Evolutionary conservation across 768 basidiomycete genomes (phyloP).

Genomic region (Pulveroboletus frians): DNA sequence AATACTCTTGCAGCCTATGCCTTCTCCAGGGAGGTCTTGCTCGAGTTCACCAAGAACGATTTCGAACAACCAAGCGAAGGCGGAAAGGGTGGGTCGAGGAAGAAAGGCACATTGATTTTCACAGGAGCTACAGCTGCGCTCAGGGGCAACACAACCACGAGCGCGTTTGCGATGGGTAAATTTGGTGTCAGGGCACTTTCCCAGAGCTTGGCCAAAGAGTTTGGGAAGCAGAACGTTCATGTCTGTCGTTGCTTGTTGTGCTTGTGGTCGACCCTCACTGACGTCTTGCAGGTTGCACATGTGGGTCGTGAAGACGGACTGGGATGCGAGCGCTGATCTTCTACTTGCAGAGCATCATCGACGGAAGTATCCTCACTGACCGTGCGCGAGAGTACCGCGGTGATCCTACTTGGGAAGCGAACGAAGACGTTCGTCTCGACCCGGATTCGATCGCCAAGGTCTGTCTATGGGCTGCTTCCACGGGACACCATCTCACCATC

Average conservation of each 20-base stretch:
- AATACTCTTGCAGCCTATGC: constrained; percentile 58
- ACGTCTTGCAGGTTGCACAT: constrained; percentile 50
- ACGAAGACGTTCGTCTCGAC: constrained; percentile 45
- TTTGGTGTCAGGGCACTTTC: constrained; percentile 57
- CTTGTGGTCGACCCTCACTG: not conserved
- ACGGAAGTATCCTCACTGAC: constrained; percentile 50
- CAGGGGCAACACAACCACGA: constrained; percentile 57
- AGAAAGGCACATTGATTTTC: constrained; percentile 61
- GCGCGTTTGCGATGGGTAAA: constrained; percentile 61
- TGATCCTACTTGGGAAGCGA: constrained; percentile 38
- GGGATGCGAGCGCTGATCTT: not conserved
- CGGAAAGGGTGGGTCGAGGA: constrained; percentile 38
- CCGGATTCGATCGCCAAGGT: constrained; percentile 72
- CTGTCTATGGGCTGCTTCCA: constrained; percentile 12
- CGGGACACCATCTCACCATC: not conserved
- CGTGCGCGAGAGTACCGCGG: constrained; percentile 27
- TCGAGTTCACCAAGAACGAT: constrained; percentile 54
- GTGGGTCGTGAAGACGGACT: constrained; percentile 35
- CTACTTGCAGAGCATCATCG: constrained; percentile 53
- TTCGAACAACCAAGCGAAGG: constrained; percentile 38
- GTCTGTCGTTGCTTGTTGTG: constrained; percentile 29
- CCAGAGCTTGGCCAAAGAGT: constrained; percentile 72
- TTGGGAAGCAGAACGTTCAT: constrained; percentile 70
- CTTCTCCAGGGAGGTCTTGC: constrained; percentile 56
- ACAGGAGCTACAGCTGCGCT: constrained; percentile 68